A percentile compares a stretch with the other conserved stretches of the same genome.
Evolutionary conservation across 2,329 filamentous ascomycete species (phyloP).

Genomic region (Alternaria ventricosa): DNA sequence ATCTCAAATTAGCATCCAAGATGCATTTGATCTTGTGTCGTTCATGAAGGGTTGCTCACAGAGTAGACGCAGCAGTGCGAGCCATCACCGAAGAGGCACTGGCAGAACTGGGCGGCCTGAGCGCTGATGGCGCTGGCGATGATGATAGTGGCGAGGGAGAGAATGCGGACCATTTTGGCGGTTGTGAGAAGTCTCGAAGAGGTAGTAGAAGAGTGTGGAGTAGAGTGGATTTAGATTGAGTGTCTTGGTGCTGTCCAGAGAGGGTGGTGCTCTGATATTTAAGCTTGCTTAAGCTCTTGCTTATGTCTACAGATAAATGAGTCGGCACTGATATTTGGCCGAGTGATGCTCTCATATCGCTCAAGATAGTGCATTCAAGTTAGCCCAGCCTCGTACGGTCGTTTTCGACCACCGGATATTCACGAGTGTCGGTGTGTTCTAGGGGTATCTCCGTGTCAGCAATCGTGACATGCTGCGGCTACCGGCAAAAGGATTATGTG

Average conservation of each 20-base stretch:
- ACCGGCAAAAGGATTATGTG: neutral
- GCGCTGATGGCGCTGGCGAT: conserved; percentile 1
- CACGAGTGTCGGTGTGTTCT: neutral
- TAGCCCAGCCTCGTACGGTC: neutral
- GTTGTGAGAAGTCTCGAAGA: neutral
- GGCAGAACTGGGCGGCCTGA: conserved; percentile 4
- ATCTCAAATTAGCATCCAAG: neutral
- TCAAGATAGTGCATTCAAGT: neutral
- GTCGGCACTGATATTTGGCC: neutral
- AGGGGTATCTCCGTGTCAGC: neutral
- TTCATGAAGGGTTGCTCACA: neutral
- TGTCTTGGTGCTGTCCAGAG: neutral
- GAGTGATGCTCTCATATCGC: neutral
- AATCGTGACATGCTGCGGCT: neutral
- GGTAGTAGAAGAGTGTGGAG: neutral
- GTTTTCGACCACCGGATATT: neutral
- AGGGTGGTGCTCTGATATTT: conserved; percentile 1
- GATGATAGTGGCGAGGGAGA: conserved; percentile 2
- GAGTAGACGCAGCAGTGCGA: conserved; percentile 8
- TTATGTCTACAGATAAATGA: neutral
- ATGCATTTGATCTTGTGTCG: neutral
- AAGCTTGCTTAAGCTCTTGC: neutral
- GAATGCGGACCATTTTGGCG: conserved; percentile 6
- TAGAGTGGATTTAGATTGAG: neutral
- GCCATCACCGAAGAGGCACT: conserved; percentile 4